Evolutionary conservation across 2,329 filamentous ascomycete genomes (phyloP).

Genomic region (Fusarium austroafricanum): DNA sequence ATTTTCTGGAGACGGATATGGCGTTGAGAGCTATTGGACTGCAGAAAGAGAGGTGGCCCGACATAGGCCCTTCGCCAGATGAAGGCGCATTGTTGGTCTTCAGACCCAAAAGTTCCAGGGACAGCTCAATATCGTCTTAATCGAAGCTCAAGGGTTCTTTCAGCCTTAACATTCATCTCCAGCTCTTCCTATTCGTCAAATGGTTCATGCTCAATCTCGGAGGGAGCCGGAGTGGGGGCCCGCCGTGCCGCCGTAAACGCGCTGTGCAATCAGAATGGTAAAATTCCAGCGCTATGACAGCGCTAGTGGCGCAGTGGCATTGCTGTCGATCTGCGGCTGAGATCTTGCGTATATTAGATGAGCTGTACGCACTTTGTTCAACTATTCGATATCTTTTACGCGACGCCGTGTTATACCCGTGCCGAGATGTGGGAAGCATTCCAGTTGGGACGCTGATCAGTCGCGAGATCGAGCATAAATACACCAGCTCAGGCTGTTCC

Average conservation of each 20-base stretch:
- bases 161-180: no score
- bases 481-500: neutral
- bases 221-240: neutral
- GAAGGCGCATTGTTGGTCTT: constrained; percentile 4
- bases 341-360: neutral
- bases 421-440: neutral
- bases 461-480: neutral
- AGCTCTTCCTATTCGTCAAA: no score
- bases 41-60: constrained; percentile 4
- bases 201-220: no score
- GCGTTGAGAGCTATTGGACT: neutral
- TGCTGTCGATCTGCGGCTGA: neutral
- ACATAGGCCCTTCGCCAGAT: constrained; percentile 9
- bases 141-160: no score
- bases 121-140: neutral
- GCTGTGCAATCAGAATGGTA: neutral
- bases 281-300: neutral
- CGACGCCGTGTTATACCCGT: neutral
- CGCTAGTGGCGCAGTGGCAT: neutral
- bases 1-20: constrained; percentile 10
- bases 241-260: neutral
- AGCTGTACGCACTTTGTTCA: neutral
- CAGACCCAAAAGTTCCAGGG: neutral
- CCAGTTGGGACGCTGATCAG: neutral
- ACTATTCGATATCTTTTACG: neutral